Evolutionary conservation across 257 asterid genomes (phyloP).

Genomic region (Rubia yunnanensis): DNA sequence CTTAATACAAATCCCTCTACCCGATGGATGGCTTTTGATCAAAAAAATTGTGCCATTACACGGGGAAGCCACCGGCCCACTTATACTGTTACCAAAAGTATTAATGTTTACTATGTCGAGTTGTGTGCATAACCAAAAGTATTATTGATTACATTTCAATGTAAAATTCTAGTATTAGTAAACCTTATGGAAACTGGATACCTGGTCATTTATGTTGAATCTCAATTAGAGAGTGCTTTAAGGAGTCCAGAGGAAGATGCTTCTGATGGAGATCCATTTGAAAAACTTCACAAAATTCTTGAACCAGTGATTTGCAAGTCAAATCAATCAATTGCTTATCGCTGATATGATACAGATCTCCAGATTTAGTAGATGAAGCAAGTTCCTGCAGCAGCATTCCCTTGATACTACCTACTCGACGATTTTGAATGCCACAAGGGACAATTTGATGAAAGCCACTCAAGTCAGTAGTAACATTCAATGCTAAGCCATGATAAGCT

Average conservation of each 20-base stretch:
- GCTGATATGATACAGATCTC: constrained; percentile 10
- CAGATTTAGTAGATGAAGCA: constrained; percentile 2
- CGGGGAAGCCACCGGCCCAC: too few relatives aligned
- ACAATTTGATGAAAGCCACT: constrained; percentile 50
- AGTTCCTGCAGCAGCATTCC: constrained; percentile 26
- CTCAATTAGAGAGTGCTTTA: background rate
- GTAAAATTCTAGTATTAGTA: too few relatives aligned
- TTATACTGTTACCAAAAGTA: too few relatives aligned
- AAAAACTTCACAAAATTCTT: constrained; percentile 62
- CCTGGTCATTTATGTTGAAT: background rate
- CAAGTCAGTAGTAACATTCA: constrained; percentile 66
- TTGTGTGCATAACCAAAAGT: too few relatives aligned
- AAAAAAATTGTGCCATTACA: too few relatives aligned
- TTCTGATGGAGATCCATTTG: constrained; percentile 39
- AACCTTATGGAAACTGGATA: too few relatives aligned
- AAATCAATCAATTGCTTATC: constrained; percentile 41
- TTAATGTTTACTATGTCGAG: too few relatives aligned
- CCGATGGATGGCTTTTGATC: too few relatives aligned
- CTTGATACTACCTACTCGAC: constrained; percentile 67
- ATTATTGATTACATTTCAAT: too few relatives aligned
- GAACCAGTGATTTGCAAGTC: constrained; percentile 38
- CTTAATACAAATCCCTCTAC: too few relatives aligned
- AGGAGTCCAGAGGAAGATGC: constrained; percentile 6
- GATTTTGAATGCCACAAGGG: constrained; percentile 82
- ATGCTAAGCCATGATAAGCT: constrained; percentile 73